A percentile compares a stretch with the other conserved stretches of the same genome.
These are phyloP conservation scores for Coemansia sp. DNA, from an alignment of 192 early-diverging fungal species.

Conservation along the genomic window DNA sequence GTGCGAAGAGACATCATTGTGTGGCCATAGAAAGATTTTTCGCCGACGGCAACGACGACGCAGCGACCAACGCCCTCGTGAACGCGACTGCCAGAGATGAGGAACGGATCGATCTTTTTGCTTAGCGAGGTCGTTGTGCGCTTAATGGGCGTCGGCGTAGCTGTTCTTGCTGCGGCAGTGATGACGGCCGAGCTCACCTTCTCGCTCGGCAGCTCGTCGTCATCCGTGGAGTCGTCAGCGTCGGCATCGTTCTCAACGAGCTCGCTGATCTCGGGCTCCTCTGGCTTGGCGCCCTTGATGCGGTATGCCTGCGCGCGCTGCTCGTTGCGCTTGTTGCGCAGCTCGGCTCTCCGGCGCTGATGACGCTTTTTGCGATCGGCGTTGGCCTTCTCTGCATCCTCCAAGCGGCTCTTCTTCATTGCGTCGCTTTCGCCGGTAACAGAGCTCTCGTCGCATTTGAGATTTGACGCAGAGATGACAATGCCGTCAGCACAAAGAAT, in stretches of 20 bases:
- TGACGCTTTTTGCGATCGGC: slow-evolving; percentile 36
- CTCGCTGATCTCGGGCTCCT: slow-evolving; percentile 33
- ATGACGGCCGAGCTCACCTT: neutral
- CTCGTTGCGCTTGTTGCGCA: slow-evolving; percentile 47
- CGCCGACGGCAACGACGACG: slow-evolving; percentile 80
- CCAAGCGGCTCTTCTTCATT: slow-evolving; percentile 70
- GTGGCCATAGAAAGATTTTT: slow-evolving; percentile 83
- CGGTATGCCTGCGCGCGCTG: slow-evolving; percentile 31
- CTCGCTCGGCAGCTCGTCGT: slow-evolving; percentile 14
- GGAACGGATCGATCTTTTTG: slow-evolving; percentile 67
- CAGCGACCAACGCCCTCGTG: slow-evolving; percentile 85
- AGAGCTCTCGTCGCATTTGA: slow-evolving; percentile 87
- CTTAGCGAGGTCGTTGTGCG: slow-evolving; percentile 28
- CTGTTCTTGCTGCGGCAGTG: neutral
- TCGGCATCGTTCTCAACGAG: slow-evolving; percentile 29
- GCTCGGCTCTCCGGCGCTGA: slow-evolving; percentile 47
- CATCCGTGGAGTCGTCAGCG: slow-evolving; percentile 51
- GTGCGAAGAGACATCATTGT: slow-evolving; percentile 85
- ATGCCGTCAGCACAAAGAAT: slow-evolving; percentile 90
- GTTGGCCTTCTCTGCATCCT: slow-evolving; percentile 38
- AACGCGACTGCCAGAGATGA: slow-evolving; percentile 91
- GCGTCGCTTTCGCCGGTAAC: slow-evolving; percentile 94
- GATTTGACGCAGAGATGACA: slow-evolving; percentile 74
- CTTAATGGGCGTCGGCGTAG: slow-evolving; percentile 1
- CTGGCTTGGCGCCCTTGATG: slow-evolving; percentile 12